Base-by-base conservation (phyloP, 139 green algal genomes). In the Micromonas commoda region DNA sequence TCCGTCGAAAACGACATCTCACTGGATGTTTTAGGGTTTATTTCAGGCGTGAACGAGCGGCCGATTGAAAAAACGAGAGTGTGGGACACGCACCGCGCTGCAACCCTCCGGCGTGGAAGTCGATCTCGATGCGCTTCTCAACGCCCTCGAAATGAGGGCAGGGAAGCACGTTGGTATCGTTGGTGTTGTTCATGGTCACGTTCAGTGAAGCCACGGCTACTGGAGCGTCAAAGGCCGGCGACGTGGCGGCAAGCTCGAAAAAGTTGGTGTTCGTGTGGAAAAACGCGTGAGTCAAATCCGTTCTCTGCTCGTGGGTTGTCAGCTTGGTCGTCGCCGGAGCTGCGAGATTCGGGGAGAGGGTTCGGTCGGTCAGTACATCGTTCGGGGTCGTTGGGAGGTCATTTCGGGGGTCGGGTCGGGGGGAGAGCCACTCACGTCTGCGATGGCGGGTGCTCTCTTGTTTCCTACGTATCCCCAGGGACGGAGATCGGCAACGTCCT, bases 81-180 rank as follows among this genome's bases (percentile, higher is more conserved):
- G n/a, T n/a, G n/a, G n/a, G n/a, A n/a, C n/a, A 70, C 63, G 28
- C 21, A 73, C 28, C 66, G 33, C 66, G 66, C 37, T 34, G 38
- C n/a, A 9, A 33, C 70, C 20, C 4, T 28, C 20, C 51, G 9
- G 38, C 13, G 72, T 64, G 51, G 74, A 97, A 97, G 76, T 92
- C 89, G 21, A 97, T 82, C 77, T 94, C 90, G n/a, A 98, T 80
- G 39, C 94, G 87, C 86, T 98, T 98, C 86, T 98, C 94, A 20
- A 79, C 90, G 69, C 94, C 94, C 85, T 98, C 94, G 69, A 98
- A 98, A 0, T 90, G 85, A 32, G 91, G 88, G 77, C 45, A 82
- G 76, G 84, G 83, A 67, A 82, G 60, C 9, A 57, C n/a, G n/a
- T n/a, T n/a, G n/a, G n/a, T n/a, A n/a, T n/a, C n/a, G n/a, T n/a